Conservation (phyloP, 768 basidiomycete genomes). For the Tubosaeta brunneosetosa region DNA sequence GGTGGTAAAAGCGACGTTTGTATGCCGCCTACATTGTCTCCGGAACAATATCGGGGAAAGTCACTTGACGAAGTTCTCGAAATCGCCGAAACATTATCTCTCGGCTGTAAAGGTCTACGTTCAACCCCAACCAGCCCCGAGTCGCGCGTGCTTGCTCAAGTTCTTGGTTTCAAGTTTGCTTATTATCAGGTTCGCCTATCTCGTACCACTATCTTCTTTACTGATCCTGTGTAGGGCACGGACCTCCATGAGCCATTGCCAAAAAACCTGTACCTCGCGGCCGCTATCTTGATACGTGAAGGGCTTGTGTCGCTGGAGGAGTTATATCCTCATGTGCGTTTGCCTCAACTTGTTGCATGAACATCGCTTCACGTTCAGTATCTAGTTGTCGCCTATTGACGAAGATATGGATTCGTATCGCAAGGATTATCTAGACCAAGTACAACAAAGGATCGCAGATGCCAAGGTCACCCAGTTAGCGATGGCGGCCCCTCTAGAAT, state of each 20-base stretch:
- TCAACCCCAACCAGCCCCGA: constrained; percentile 28
- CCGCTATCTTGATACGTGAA: constrained; percentile 87
- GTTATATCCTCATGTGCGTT: constrained; percentile 84
- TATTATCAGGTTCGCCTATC: constrained; percentile 72
- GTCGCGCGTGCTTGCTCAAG: constrained; percentile 75
- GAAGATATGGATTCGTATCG: constrained; percentile 65
- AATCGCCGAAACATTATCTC: constrained; percentile 41
- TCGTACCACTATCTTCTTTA: neutral
- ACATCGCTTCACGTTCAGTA: constrained; percentile 5
- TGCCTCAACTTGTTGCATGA: neutral
- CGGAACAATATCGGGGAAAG: constrained; percentile 51
- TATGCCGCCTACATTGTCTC: constrained; percentile 38
- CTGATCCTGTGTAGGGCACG: constrained; percentile 38
- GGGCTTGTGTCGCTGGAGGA: constrained; percentile 85
- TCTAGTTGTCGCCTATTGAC: constrained; percentile 70
- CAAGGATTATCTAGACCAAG: constrained; percentile 59
- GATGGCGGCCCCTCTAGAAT: constrained; percentile 79
- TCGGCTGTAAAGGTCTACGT: constrained; percentile 2
- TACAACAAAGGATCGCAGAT: constrained; percentile 59
- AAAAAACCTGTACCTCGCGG: constrained; percentile 70
- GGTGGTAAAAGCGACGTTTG: constrained; percentile 23
- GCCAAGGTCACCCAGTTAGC: constrained; percentile 76
- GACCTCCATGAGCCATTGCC: constrained; percentile 62
- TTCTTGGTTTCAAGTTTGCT: constrained; percentile 96
- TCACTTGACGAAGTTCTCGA: constrained; percentile 61